Evolutionary conservation across 805 yeast genomes (phyloP).

Genomic region (Zygoascus flipseniorum): DNA sequence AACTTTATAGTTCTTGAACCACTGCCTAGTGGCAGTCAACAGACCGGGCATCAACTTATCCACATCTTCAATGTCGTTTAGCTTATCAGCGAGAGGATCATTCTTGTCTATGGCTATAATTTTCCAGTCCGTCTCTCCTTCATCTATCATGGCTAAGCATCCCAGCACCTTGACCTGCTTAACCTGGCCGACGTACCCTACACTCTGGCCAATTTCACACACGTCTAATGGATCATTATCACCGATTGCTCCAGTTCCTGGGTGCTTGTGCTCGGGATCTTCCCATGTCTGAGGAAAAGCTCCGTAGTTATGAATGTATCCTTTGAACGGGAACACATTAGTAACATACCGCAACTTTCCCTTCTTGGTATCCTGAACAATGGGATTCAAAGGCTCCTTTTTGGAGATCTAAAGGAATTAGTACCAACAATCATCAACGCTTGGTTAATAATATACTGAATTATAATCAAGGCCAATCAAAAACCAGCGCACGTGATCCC

Average conservation of each 20-base stretch:
- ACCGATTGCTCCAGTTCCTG: constrained; percentile 50
- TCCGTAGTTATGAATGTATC: constrained; percentile 77
- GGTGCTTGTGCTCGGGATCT: constrained; percentile 58
- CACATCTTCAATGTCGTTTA: constrained; percentile 62
- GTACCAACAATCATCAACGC: neutral
- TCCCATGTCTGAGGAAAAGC: constrained; percentile 78
- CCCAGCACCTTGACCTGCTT: constrained; percentile 90
- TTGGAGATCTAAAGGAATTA: constrained; percentile 29
- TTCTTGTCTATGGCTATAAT: constrained; percentile 58
- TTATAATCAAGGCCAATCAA: too few relatives aligned
- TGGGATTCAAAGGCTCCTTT: constrained; percentile 57
- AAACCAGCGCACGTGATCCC: neutral
- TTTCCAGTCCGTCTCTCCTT: constrained; percentile 97
- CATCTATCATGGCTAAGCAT: constrained; percentile 90
- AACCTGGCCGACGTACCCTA: constrained; percentile 58
- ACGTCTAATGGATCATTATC: constrained; percentile 96
- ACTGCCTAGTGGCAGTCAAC: constrained; percentile 54
- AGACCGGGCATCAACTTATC: constrained; percentile 62
- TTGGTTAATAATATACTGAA: neutral
- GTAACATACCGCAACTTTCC: constrained; percentile 68
- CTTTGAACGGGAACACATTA: constrained; percentile 75
- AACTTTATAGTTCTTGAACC: constrained; percentile 80
- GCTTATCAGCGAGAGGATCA: constrained; percentile 54
- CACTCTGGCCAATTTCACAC: constrained; percentile 70
- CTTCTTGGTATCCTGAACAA: constrained; percentile 69